Conservation (phyloP, 768 basidiomycete species). For the Serendipita indica region DNA sequence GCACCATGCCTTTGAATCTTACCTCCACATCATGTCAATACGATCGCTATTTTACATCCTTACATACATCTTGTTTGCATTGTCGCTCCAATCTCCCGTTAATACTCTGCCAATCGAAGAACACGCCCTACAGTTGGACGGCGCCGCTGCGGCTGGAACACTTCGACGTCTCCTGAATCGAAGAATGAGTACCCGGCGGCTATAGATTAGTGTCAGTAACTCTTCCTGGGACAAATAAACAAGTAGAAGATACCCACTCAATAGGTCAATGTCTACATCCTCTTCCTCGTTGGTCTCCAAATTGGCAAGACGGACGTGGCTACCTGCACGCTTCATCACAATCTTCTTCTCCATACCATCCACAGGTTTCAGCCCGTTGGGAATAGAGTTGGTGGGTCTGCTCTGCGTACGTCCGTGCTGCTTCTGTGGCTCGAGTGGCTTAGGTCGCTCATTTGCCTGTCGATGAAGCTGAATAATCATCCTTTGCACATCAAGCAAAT, state of each 20-base stretch:
- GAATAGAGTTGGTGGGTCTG: neutral
- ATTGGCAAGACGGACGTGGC: neutral
- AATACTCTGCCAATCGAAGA: no score
- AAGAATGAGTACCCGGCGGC: constrained; percentile 16
- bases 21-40: no score
- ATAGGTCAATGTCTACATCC: constrained; percentile 10
- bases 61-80: no score
- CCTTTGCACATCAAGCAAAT: constrained; percentile 67
- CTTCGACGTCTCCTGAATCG: constrained; percentile 13
- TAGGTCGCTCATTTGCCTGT: constrained; percentile 70
- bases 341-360: neutral
- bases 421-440: constrained; percentile 42
- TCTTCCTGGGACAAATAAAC: no score
- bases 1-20: no score
- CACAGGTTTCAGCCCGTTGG: constrained; percentile 12
- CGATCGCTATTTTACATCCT: no score
- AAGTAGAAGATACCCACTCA: neutral
- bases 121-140: constrained; percentile 7
- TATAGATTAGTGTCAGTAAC: neutral
- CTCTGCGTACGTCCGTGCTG: constrained; percentile 24
- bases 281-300: constrained; percentile 9
- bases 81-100: no score
- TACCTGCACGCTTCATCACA: neutral
- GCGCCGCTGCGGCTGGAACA: constrained; percentile 6
- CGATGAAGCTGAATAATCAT: constrained; percentile 66